Evolutionary conservation across 2,329 filamentous ascomycete genomes (phyloP), one percentile per base, ranked within the genome.

Genomic region (Aspergillaceae sp.): DNA sequence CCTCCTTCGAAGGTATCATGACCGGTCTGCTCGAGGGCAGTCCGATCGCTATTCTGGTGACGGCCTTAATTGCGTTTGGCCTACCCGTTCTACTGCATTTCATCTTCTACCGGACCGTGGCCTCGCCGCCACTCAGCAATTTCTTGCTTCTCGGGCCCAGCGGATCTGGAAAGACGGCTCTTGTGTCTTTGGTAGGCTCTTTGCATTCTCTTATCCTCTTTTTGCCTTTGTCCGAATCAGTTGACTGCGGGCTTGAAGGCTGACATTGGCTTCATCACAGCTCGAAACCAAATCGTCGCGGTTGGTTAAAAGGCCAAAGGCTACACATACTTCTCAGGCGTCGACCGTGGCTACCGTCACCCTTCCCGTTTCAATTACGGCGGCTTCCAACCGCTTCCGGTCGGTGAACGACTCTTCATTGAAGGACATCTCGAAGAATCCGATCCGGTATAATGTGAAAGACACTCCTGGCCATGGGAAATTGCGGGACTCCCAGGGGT

Each of bases 391-490:
- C 48, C 74, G 76, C 57, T 87, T 80, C 66, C 80, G 83, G 53
- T 84, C 80, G 38, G 67, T 73, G 28, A 79, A 84, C 59, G 83
- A 87, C 61, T 76, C 79, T 27, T 75, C 80, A 7, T 72, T 97
- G 32, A 72, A 87, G 61, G 67, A 72, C 36, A 54, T 60, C 6
- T 50, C 62, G 11, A 60, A 57, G 19, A 65, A 67, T 37, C 63
- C 62, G 10, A 56, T 65, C 43, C 60, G 56, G 30, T 73, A 72
- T 50, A 55, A 62, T 4, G 44, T 73, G 9, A 64, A 58, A 44
- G 92, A 98, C 70, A 97, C 91, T 1, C 92, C 92, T 0, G 92
- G 92, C 35, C 92, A 98, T 71, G 89, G 88, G 58, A 98, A 98
- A 71, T 80, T 98, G 48, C 87, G 92, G 50, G 78, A 81, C 57